Percentiles rank a stretch among this genome's conserved stretches.
Evolutionary conservation across 306 rosid genomes (phyloP).

Genomic region (Hylodesmum podocarpum): DNA sequence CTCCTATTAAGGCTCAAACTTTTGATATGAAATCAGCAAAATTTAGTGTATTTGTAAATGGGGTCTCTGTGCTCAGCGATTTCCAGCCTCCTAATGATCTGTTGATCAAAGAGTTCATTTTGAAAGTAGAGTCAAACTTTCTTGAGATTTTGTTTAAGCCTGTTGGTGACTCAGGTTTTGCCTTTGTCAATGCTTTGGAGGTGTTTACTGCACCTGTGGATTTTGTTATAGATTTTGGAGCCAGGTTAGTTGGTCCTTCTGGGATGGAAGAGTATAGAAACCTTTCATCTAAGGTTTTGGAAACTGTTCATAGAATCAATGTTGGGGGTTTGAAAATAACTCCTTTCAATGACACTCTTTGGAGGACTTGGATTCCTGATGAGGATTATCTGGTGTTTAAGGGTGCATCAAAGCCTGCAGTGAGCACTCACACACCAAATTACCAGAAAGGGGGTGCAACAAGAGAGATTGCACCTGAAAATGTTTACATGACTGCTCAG

Average conservation of each 20-base stretch:
- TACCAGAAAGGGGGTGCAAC: conserved; percentile 68
- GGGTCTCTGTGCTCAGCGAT: conserved; percentile 35
- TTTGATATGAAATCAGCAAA: conserved; percentile 62
- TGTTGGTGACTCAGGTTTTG: conserved; percentile 49
- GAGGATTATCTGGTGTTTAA: conserved; percentile 63
- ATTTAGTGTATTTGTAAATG: conserved; percentile 56
- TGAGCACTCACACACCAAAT: conserved; percentile 58
- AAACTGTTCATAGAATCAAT: conserved; percentile 83
- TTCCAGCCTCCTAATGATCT: conserved; percentile 37
- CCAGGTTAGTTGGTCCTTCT: conserved; percentile 50
- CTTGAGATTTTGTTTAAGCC: conserved; percentile 67
- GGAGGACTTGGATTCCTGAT: conserved; percentile 98
- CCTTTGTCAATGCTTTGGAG: conserved; percentile 79
- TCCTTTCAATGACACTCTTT: conserved; percentile 87
- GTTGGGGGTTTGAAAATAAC: conserved; percentile 84
- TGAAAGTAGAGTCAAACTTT: conserved; percentile 48
- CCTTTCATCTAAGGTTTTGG: conserved; percentile 70
- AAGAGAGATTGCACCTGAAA: conserved; percentile 78
- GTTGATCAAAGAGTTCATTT: conserved; percentile 58
- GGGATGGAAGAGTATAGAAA: conserved; percentile 52
- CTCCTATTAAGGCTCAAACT: conserved; percentile 58
- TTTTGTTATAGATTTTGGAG: conserved; percentile 69
- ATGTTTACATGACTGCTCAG: conserved; percentile 85
- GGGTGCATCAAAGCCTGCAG: conserved; percentile 65
- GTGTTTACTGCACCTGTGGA: conserved; percentile 80